Evolutionary conservation across 2,329 filamentous ascomycete genomes (phyloP), one percentile per base, ranked within the genome.

Genomic region (Gyromitra esculenta): DNA sequence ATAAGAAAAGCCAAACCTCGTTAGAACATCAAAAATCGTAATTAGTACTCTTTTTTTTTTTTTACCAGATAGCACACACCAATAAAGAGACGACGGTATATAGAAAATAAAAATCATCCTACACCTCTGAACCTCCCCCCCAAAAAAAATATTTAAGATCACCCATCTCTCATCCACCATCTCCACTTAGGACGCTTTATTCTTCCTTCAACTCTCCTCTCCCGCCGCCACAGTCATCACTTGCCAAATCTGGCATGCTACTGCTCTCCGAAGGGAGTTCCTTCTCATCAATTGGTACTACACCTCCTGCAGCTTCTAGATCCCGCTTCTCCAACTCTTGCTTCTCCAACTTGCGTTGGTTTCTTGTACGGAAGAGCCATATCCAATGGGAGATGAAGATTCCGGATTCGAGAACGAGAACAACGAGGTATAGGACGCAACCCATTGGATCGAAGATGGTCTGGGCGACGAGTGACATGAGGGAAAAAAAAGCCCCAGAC

Each of bases 371-470:
- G 65, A 77, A 75, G 13, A 77, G 66, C 89, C 89, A 91, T 72
- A 89, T 83, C 8, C 87, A 82, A 79, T 91, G 89, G 11, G 87
- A 89, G 31, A 83, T 62, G 80, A 90, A 89, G 71, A 91, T 90
- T 9, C 88, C 89, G 5, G 86, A 82, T 81, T 91, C 89, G 11
- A 91, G 84, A 1, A 86, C 56, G 72, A 88, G 85, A 76, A 88
- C 88, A 6, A 88, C 82, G 65, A 89, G 87, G 80, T 91, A 91
- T 75, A 89, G 81, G 1, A 88, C 84, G 0, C 88, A 88, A 1
- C 89, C 89, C 0, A 91, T 83, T 3, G 88, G 83, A 80, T 91
- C 89, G 79, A 91, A 90, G 1, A 85, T 87, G 31, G 87, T 85
- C 79, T 91, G 89, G 0, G 87, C 88, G 57, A 87, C 89, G 87